Conservation (phyloP, 2,329 filamentous ascomycete genomes). For the Colletotrichum navitas region DNA sequence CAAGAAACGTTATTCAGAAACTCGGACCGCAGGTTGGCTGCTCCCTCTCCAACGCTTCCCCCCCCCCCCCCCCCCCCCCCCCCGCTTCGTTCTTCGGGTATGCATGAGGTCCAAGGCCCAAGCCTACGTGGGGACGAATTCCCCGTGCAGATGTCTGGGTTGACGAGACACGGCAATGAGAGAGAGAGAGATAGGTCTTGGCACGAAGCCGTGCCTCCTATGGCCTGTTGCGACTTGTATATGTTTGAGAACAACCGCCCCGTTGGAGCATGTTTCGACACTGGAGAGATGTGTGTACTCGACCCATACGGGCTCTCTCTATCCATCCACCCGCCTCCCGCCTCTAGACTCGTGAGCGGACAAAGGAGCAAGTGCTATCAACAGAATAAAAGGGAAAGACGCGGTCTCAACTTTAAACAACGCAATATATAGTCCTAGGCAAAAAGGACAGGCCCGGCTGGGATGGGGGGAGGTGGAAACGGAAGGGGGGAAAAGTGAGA, state of each 20-base stretch:
- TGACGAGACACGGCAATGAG: neutral
- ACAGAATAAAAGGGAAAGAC: neutral
- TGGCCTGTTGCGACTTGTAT: neutral
- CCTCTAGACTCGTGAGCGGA: neutral
- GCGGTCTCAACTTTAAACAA: conserved; percentile 12
- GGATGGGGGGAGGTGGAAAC: too few relatives aligned
- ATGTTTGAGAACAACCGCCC: neutral
- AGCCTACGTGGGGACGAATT: neutral
- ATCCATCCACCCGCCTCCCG: neutral
- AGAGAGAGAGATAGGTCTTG: neutral
- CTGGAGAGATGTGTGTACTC: neutral
- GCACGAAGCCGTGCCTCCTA: neutral
- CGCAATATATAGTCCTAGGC: neutral
- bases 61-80: too few relatives aligned
- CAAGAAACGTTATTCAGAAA: neutral
- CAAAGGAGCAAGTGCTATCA: neutral
- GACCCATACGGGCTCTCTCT: neutral
- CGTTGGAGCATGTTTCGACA: neutral
- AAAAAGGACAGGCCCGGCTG: neutral
- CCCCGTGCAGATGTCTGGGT: neutral
- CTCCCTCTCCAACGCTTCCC: neutral
- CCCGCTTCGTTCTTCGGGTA: neutral
- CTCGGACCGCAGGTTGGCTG: neutral
- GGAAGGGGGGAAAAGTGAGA: neutral
- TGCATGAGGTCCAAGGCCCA: neutral